Conservation (phyloP, 2,329 filamentous ascomycete species). For the Fusarium xylarioides region DNA sequence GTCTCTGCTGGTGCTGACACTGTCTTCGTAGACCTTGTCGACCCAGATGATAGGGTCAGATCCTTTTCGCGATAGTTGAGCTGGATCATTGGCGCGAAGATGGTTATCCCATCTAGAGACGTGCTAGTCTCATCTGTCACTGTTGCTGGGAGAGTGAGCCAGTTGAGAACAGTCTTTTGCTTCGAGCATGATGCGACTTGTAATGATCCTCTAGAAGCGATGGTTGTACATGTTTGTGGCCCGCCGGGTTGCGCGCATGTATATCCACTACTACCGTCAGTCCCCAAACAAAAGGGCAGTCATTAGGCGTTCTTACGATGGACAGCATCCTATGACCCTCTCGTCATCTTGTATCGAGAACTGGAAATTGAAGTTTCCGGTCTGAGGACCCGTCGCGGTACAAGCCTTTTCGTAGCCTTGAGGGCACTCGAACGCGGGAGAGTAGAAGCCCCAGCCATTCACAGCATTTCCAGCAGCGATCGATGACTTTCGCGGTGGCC, state of each 20-base stretch:
- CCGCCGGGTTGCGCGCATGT: not conserved
- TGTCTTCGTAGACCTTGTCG: not conserved
- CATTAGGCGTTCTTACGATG: not conserved
- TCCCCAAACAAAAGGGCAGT: accelerated
- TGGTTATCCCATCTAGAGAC: not conserved
- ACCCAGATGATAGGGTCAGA: not conserved
- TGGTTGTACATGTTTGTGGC: not conserved
- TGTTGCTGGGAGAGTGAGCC: not conserved
- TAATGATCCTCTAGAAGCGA: not conserved
- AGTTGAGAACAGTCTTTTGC: not conserved
- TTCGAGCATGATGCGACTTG: not conserved
- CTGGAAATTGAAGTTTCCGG: not conserved
- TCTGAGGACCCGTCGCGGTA: not conserved
- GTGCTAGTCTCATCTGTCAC: not conserved
- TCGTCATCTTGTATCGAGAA: not conserved
- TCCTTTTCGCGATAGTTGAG: not conserved
- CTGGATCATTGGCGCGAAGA: conserved; percentile 7
- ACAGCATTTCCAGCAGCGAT: not conserved
- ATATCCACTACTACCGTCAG: not conserved
- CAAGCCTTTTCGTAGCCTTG: not conserved
- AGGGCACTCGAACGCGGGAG: not conserved
- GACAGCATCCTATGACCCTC: not conserved
- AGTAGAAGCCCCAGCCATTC: conserved; percentile 1
- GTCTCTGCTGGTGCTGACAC: not conserved
- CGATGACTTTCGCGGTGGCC: not conserved